Conservation (phyloP, 805 yeast genomes). For the Cyberlindnera sargentensis region DNA sequence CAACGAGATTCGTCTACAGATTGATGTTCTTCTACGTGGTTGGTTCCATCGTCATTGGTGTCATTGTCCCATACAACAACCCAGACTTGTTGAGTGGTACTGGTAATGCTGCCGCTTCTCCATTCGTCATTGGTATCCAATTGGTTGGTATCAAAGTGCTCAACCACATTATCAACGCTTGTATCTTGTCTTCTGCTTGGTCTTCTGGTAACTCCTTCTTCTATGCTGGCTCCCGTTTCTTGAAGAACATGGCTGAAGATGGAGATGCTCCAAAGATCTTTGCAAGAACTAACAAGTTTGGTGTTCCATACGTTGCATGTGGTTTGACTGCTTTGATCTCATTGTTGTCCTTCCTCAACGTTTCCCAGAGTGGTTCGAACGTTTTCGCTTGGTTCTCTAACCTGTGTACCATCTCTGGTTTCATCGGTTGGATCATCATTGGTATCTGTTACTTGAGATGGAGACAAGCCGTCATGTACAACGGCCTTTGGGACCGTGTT, state of each 20-base stretch:
- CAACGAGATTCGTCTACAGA: constrained; percentile 47
- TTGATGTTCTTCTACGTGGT: constrained; percentile 52
- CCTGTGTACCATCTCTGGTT: constrained; percentile 70
- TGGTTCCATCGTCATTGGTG: constrained; percentile 64
- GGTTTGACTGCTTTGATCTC: constrained; percentile 36
- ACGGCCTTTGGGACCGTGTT: constrained; percentile 46
- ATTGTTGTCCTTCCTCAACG: constrained; percentile 63
- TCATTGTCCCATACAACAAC: constrained; percentile 57
- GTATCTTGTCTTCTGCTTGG: constrained; percentile 69
- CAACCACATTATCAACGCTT: constrained; percentile 72
- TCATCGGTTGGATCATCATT: constrained; percentile 70
- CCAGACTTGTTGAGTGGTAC: constrained; percentile 40
- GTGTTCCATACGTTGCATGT: constrained; percentile 63
- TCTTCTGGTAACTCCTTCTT: constrained; percentile 80
- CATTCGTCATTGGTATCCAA: constrained; percentile 77
- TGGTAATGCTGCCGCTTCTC: constrained; percentile 64
- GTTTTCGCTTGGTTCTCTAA: constrained; percentile 69
- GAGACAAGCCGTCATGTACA: constrained; percentile 53
- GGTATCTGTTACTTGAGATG: constrained; percentile 61
- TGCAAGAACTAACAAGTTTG: constrained; percentile 54
- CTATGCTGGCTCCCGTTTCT: constrained; percentile 68
- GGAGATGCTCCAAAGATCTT: constrained; percentile 74
- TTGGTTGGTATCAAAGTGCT: constrained; percentile 58
- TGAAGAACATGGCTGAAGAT: constrained; percentile 63
- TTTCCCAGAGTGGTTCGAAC: constrained; percentile 46